Evolutionary conservation across 345 rosid species (phyloP).

Genomic region (Ceriops tagal): DNA sequence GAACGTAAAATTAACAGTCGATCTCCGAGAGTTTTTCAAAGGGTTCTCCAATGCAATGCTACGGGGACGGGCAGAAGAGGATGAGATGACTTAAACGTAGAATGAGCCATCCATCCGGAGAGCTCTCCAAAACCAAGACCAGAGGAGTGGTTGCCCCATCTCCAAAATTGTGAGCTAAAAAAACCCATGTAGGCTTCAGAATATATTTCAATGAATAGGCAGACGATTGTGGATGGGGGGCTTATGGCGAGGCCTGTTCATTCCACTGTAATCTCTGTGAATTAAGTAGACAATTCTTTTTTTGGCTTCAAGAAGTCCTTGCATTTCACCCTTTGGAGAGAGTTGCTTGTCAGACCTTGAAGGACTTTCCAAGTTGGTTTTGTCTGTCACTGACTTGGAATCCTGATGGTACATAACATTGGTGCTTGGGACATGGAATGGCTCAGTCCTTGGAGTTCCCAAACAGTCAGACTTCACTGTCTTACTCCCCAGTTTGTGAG

Average conservation of each 20-base stretch:
- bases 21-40: too few species aligned
- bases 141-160: constrained; percentile 1
- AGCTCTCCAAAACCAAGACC: constrained; percentile 2
- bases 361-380: constrained; percentile 15
- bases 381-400: constrained; percentile 17
- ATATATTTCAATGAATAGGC: constrained; percentile 30
- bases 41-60: too few species aligned
- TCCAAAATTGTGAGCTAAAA: constrained; percentile 26
- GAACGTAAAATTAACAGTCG: too few species aligned
- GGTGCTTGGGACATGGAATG: constrained; percentile 9
- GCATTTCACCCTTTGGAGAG: constrained; percentile 15
- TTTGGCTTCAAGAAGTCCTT: constrained; percentile 33
- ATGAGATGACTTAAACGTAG: too few species aligned
- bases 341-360: neutral
- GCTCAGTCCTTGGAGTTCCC: constrained; percentile 22
- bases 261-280: constrained; percentile 37
- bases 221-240: constrained; percentile 48
- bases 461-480: constrained; percentile 3
- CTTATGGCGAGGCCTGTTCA: constrained; percentile 31
- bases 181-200: neutral
- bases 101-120: neutral
- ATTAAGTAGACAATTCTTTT: constrained; percentile 34
- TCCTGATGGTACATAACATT: constrained; percentile 13
- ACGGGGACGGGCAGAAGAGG: neutral
- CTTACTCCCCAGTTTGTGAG: constrained; percentile 15